Evolutionary conservation across 148 eudicot species (phyloP), one percentile per base, ranked within the genome.

Genomic region (Rheum nobile): DNA sequence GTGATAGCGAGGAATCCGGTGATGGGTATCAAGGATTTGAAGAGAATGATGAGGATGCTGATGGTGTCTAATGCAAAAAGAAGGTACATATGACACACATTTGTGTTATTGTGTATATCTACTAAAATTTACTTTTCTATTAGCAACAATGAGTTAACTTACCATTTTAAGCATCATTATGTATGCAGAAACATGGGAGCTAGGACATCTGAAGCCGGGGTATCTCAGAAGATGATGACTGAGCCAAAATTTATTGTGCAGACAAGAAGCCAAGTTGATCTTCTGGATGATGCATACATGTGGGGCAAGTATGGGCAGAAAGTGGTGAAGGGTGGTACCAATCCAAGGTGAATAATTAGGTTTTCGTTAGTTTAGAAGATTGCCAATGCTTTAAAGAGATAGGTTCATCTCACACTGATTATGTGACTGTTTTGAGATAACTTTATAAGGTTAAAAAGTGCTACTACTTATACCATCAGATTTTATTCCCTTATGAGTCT

Each of bases 251-350:
- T 91, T 32, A 86, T 94, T n/a, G 87, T 94, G 47, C 97, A 94
- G 81, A 94, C 98, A 26, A 90, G 90, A 80, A 94, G 98, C 76
- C 97, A 91, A 69, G 91, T 94, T 76, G 97, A 94, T 87, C 85
- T 89, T 10, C 79, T 94, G 71, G 97, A 94, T 79, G 98, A 94
- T 77, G 98, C 97, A 31, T 95, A 84, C 75, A 95, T 90, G 75
- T 95, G 98, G 98, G 83, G 97, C 39, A 94, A 94, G 80, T 94
- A 94, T 81, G 98, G 98, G 26, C 98, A 94, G 79, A 94, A 94
- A 85, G 92, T 94, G 35, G 98, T 94, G 72, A 94, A 91, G 77
- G 98, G 98, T 35, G 91, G 87, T 76, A 88, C 89, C 59, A 80
- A 94, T 79, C 98, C 98, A 74, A 91, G 98, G 98, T 94, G 1